A percentile compares a stretch with the other conserved stretches of the same genome.
Conservation (phyloP, 2,329 filamentous ascomycete genomes). For the Rugonectria rugulosa region DNA sequence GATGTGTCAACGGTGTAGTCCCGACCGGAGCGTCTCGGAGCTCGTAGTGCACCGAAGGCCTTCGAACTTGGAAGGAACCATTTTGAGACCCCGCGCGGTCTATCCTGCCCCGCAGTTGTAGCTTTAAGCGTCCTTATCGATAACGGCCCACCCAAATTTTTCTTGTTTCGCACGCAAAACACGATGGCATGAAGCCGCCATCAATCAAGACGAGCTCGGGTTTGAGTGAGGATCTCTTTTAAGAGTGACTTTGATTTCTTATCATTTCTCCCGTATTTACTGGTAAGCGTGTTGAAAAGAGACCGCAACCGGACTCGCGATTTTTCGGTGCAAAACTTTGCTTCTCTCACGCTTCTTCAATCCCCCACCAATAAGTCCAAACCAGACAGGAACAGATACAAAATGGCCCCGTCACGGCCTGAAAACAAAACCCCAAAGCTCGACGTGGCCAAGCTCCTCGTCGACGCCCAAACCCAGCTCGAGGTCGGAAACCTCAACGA, state of each 20-base stretch:
- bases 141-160: conserved; percentile 42
- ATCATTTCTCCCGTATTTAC: too few species aligned
- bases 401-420: conserved; percentile 53
- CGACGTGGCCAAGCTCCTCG: conserved; percentile 43
- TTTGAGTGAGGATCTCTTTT: conserved; percentile 1
- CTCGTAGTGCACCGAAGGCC: conserved; percentile 12
- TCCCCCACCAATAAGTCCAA: conserved; percentile 20
- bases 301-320: too few species aligned
- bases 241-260: conserved; percentile 1
- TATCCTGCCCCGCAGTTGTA: conserved; percentile 36
- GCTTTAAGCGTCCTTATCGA: conserved; percentile 44
- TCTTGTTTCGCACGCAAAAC: conserved; percentile 37
- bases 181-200: conserved; percentile 27
- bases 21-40: conserved; percentile 12
- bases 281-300: too few species aligned
- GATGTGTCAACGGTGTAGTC: conserved; percentile 17
- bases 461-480: conserved; percentile 52
- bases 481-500: conserved; percentile 52
- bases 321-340: too few species aligned
- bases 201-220: conserved; percentile 6
- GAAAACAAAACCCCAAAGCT: conserved; percentile 47
- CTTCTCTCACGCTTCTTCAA: neutral
- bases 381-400: too few species aligned
- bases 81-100: too few species aligned
- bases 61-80: conserved; percentile 18